phyloP scores from a whole-genome alignment of 805 yeast genomes.

The Saccharomycopsis guyanensis region DNA sequence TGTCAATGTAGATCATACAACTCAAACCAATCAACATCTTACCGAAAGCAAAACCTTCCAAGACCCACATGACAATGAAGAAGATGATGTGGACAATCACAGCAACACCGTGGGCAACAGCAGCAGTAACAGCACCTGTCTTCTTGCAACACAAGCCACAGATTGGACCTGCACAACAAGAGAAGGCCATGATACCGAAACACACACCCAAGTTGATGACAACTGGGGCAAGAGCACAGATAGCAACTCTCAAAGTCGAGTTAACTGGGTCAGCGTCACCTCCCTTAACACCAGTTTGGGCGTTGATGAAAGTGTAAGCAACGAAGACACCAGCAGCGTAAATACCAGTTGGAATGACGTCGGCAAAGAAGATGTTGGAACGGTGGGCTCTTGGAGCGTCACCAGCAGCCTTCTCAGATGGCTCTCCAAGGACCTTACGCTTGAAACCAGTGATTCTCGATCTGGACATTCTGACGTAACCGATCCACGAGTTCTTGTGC shows the following conservation, averaged over 20 bases:
- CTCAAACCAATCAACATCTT: conserved; percentile 56
- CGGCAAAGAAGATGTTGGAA: conserved; percentile 71
- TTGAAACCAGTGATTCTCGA: conserved; percentile 91
- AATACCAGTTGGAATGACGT: conserved; percentile 63
- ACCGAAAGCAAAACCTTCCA: conserved; percentile 61
- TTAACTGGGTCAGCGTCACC: conserved; percentile 43
- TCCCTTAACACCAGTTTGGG: conserved; percentile 72
- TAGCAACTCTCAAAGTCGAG: conserved; percentile 62
- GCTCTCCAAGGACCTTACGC: conserved; percentile 57
- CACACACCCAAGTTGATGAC: conserved; percentile 83
- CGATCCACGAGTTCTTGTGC: conserved; percentile 74
- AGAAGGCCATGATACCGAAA: conserved; percentile 65
- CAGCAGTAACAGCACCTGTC: conserved; percentile 49
- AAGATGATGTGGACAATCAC: conserved; percentile 45
- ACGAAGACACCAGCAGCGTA: conserved; percentile 61
- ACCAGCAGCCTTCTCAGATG: conserved; percentile 56
- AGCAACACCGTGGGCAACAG: conserved; percentile 45
- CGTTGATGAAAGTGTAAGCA: conserved; percentile 74
- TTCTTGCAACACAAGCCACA: conserved; percentile 54
- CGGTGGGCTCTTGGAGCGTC: conserved; percentile 73
- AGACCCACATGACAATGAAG: conserved; percentile 58
- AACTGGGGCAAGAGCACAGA: conserved; percentile 86
- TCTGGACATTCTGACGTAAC: conserved; percentile 65
- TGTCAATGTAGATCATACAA: conserved; percentile 47
- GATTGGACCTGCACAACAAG: conserved; percentile 97